Evolutionary conservation across 1,139 yeast species (phyloP), one percentile per base, ranked within the genome.

Genomic region (Geotrichum carabidarum): DNA sequence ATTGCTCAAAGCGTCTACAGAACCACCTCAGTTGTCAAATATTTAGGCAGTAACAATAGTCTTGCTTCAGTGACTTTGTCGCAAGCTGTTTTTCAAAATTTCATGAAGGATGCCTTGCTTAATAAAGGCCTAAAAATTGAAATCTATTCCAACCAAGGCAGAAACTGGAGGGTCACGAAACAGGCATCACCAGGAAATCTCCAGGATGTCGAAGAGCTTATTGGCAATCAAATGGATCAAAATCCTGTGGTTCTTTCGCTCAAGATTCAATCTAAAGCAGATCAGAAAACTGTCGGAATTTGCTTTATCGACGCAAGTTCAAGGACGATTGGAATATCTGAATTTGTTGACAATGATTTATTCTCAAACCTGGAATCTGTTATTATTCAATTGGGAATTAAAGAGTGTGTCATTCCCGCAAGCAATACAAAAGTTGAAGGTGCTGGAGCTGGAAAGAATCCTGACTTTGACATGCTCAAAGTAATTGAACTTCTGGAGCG

Each of bases 101-200:
- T 90, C 51, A 71, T 91, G 60, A 80, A 80, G 58, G 79, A 78
- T 58, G 82, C 88, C 51, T 74, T 93, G 40, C 75, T 89, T 48
- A 88, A 84, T 51, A 76, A 78, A 51, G 89, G 89, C n/a, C 73
- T 75, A 58, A 88, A 88, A 67, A 79, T 93, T 31, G 96, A 91
- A 66, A 78, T 93, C 27, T 91, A 84, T 66, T 81, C 74, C 58
- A 53, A 59, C 51, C 43, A 71, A 69, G 51, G 64, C 57, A 31
- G 68, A 57, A 49, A 65, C 5, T 89, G 95, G 84, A 75, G 74
- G 48, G 66, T 86, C 52, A 58, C 78, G 34, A 78, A 78, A 58
- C 72, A 78, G 50, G 97, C 95, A 0, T 85, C 96, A 0, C 97
- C 98, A 0, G 99, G 99, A 4, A 91, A 93, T 68, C 74, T 90